Percentiles rank a stretch among this genome's conserved stretches.
phyloP scores from a whole-genome alignment of 306 rosid species.

The Medicago arabica region DNA sequence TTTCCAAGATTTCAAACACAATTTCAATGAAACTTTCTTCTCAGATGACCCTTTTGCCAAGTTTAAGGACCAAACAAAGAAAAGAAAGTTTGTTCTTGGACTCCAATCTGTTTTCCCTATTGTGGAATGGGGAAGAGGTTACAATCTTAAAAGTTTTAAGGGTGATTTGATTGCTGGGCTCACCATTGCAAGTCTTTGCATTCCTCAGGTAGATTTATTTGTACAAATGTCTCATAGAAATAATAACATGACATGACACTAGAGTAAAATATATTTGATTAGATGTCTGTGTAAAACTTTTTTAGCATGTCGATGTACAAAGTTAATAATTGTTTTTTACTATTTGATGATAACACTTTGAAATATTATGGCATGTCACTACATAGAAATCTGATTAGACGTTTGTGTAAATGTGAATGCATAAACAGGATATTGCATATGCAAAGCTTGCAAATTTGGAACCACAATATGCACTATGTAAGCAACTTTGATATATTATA shows the following conservation, averaged over 20 bases:
- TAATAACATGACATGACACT: background rate
- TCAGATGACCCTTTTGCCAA: slow-evolving; percentile 54
- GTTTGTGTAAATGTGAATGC: background rate
- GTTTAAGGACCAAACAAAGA: slow-evolving; percentile 48
- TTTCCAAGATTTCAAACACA: slow-evolving; percentile 42
- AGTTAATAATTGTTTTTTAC: background rate
- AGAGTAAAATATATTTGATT: background rate
- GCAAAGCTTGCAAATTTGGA: slow-evolving; percentile 63
- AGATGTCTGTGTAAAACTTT: background rate
- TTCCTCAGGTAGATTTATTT: slow-evolving; percentile 66
- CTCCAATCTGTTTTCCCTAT: slow-evolving; percentile 69
- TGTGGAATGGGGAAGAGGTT: slow-evolving; percentile 59
- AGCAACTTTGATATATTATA: slow-evolving; percentile 3
- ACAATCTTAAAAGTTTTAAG: slow-evolving; percentile 52
- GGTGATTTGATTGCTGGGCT: slow-evolving; percentile 68
- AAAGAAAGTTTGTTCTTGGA: slow-evolving; percentile 47
- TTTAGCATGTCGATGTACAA: background rate
- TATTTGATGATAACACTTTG: background rate
- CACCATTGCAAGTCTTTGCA: slow-evolving; percentile 83
- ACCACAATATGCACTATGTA: slow-evolving; percentile 56
- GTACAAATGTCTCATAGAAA: background rate
- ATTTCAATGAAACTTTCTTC: slow-evolving; percentile 53
- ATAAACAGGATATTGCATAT: slow-evolving; percentile 48
- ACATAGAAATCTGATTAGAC: too few species aligned
- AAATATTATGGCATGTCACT: too few species aligned